Evolutionary conservation across 1,284 basidiomycete genomes (phyloP), one percentile per base, ranked within the genome.

Genomic region (Heimioporus retisporus): DNA sequence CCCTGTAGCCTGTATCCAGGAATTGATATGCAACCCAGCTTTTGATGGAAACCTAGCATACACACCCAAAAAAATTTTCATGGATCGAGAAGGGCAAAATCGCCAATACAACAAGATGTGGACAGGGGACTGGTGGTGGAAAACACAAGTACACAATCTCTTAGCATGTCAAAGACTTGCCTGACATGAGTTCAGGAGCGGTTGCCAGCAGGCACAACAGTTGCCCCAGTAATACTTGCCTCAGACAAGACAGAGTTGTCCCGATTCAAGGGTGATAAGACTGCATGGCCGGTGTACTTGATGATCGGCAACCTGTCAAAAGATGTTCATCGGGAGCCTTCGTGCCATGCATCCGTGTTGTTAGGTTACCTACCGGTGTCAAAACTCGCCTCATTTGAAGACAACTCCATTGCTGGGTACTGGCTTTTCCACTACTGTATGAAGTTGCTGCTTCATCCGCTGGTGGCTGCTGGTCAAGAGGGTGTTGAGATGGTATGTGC

Each of bases 21-120:
- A 82, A 55, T 63, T 82, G 2, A 73, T 83, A 6, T 69, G 77
- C 0, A 81, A 81, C 63, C 77, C 79, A 0, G 51, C 64, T 13
- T 79, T 80, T 53, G n/a, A 64, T 5, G 68, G 73, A 0, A 65
- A 4, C 4, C 72, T 79, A 54, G 50, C 61, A 15, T 81, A 79
- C 53, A 62, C 69, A 50, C 76, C 77, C 1, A 69, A 76, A 13
- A 59, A 64, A 63, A 19, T 64, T 2, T 70, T 51, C 4, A n/a
- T 10, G 0, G 58, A 59, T 21, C 42, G 11, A 15, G 11, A 44
- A 3, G 43, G 18, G 4, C 4, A 13, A 3, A 6, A 4, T n/a
- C 5, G 19, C 4, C 3, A 6, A 2, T 68, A 65, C 18, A 42
- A 71, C 18, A 55, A 70, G 16, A 70, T 70, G 61, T 70, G 61